phyloP scores from a whole-genome alignment of 345 rosid genomes.

The Gossypioides kirkii region DNA sequence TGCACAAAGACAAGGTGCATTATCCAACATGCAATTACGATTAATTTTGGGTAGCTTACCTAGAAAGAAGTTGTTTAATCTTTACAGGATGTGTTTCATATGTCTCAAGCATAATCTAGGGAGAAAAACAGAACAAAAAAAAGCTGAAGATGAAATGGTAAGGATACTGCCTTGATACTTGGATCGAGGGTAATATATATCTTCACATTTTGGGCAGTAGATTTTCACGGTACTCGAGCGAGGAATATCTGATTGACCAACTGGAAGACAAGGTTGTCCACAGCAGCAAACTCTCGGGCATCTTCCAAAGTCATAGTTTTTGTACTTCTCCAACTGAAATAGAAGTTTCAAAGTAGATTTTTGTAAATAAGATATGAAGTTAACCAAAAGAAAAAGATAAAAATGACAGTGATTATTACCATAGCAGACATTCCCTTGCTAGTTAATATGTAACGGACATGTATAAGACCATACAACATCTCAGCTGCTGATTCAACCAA shows the following conservation, averaged over 20 bases:
- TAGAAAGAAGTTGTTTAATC: background rate
- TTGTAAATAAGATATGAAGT: conserved; percentile 1
- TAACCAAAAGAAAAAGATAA: background rate
- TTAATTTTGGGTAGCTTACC: background rate
- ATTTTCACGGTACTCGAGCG: conserved; percentile 97
- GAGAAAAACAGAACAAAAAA: background rate
- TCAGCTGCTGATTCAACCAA: conserved; percentile 95
- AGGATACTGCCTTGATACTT: conserved; percentile 99
- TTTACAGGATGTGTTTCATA: background rate
- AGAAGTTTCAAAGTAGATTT: conserved; percentile 12
- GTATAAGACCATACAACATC: conserved; percentile 94
- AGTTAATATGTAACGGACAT: conserved; percentile 80
- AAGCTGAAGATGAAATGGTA: conserved; percentile 4
- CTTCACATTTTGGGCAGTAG: conserved; percentile 95
- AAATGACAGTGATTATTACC: conserved; percentile 36
- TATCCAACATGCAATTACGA: background rate
- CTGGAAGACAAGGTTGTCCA: conserved; percentile 98
- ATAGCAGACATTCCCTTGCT: conserved; percentile 92
- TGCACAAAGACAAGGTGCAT: background rate
- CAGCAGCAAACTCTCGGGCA: conserved; percentile 99
- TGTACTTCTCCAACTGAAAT: conserved; percentile 63
- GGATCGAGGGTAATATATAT: conserved; percentile 91
- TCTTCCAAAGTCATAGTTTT: conserved; percentile 89
- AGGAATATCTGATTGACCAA: conserved; percentile 97
- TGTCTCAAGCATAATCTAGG: background rate